Evolutionary conservation across 768 basidiomycete species (phyloP), one percentile per base, ranked within the genome.

Genomic region (Termitomyces sp.): DNA sequence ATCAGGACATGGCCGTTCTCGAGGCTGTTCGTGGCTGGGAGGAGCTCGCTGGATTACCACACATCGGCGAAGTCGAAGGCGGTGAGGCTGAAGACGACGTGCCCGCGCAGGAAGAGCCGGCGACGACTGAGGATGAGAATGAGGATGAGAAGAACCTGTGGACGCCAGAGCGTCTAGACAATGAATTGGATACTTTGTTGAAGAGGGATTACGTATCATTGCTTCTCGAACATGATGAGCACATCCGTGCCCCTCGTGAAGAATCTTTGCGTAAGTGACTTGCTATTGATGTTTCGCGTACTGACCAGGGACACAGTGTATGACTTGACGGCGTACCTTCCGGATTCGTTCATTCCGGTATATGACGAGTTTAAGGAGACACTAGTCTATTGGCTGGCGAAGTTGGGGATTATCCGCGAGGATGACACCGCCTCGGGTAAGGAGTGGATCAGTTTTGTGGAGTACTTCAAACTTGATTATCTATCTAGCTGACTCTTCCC

Each of bases 1-100:
- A 98, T 71, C 95, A 98, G 68, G 96, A 99, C 66, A 98, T 99
- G 96, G 94, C 94, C 2, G 96, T 98, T 45, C 82, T 97, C 27
- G 95, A 96, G 61, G 95, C 96, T 16, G 94, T 98, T 15, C 85
- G 94, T 44, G 95, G 94, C 13, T 98, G 91, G 86, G 91, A 94
- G 66, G 85, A 79, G 40, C 76, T 85, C 7, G 84, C 87, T 12
- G 80, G 80, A 1, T 70, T 89, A 18, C 85, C 85, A 2, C 88
- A 88, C 53, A 86, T 89, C 64, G 85, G 86, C 57, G 86, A 89
- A 45, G 78, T 81, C 7, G 79, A 75, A 25, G 84, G 84, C 62
- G 71, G 73, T 15, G 71, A 69, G 10, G 70, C 63, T 9, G 70
- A 60, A 20, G 71, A 72, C 12, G 69, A 64, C 0, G 70, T 71